Evolutionary conservation across 2,329 filamentous ascomycete species (phyloP), one percentile per base, ranked within the genome.

Genomic region (Fusarium tjaetaba): DNA sequence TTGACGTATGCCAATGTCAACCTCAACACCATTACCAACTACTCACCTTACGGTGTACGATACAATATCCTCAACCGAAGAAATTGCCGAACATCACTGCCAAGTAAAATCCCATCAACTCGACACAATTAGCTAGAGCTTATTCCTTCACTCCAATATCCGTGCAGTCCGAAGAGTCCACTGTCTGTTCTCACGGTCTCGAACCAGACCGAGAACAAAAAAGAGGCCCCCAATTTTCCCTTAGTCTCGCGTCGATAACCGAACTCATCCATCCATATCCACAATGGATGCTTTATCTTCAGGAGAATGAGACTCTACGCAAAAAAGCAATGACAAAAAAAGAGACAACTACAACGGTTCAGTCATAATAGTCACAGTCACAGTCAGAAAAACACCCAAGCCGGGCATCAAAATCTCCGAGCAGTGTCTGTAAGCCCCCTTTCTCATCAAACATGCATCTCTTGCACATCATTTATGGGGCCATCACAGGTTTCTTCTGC

Each of bases 221-320:
- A 26, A 26, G 26, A 22, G n/a, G 42, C 14, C 32, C 51, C 51
- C 41, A 32, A 52, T 68, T 68, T 36, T 32, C 22, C 39, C 34
- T 46, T 39, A 38, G 34, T 15, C 30, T 65, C 51, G 65, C 65
- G 41, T 70, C 65, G 65, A 70, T 70, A 65, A 52, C 65, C 67
- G 67, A 70, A 58, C 65, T 61, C 24, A 46, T 57, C 38, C 24
- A 45, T 34, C 39, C 30, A 61, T 43, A 43, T 38, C 22, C 38
- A 58, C 42, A 51, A 51, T 51, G 55, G 8, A 28, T 45, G 39
- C 51, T 36, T 43, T 36, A 15, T 45, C 39, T 55, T 61, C 51
- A 58, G 39, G 34, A 41, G 28, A 43, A 7, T n/a, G 30, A 67
- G 48, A 55, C 24, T 24, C 34, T 28, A 20, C 15, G 15, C 34